A percentile compares a stretch with the other conserved stretches of the same genome.
phyloP scores from a whole-genome alignment of 306 rosid species.

The Trifolium fragiferum region DNA sequence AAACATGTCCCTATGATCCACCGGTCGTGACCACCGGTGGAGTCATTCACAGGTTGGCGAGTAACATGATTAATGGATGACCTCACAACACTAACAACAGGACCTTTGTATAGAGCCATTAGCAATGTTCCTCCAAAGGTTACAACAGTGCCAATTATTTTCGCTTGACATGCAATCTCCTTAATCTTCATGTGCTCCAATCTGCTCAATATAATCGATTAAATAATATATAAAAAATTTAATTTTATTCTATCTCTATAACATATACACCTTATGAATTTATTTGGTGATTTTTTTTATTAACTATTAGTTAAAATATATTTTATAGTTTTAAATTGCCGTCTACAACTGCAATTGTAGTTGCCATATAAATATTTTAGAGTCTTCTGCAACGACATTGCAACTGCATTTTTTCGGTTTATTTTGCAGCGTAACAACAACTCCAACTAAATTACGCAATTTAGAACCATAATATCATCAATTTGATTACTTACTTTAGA shows the following conservation, averaged over 20 bases:
- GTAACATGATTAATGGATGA: slow-evolving; percentile 12
- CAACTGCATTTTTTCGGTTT: background rate
- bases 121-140: slow-evolving; percentile 81
- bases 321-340: background rate
- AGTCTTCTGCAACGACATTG: background rate
- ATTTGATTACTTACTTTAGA: slow-evolving; percentile 40
- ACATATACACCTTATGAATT: background rate
- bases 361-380: background rate
- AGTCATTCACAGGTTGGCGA: slow-evolving; percentile 36
- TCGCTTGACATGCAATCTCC: slow-evolving; percentile 67
- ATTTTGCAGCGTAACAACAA: background rate
- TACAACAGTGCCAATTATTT: slow-evolving; percentile 70
- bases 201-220: slow-evolving; percentile 28
- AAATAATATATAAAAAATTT: background rate
- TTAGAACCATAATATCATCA: background rate
- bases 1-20: slow-evolving; percentile 66
- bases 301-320: no score
- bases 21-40: slow-evolving; percentile 34
- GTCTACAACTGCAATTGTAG: background rate
- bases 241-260: background rate
- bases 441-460: background rate
- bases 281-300: background rate
- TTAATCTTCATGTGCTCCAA: slow-evolving; percentile 71
- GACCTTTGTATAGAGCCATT: slow-evolving; percentile 85
- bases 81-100: slow-evolving; percentile 41